Evolutionary conservation across 2,329 filamentous ascomycete genomes (phyloP), one percentile per base, ranked within the genome.

Genomic region (Tolypocladium inflatum): DNA sequence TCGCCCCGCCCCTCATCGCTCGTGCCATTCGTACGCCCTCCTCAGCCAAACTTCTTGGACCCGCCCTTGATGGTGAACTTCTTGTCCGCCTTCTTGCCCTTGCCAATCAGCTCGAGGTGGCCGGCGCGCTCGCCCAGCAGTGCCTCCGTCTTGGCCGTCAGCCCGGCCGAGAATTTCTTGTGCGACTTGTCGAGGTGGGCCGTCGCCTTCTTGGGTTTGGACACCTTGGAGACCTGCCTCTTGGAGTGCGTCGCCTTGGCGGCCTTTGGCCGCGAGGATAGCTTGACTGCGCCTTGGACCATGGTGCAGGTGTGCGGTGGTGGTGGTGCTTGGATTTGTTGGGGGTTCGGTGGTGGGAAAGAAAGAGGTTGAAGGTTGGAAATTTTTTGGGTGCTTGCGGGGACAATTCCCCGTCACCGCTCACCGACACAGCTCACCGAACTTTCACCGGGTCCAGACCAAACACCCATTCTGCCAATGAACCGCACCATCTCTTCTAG

Each of bases 51-150:
- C 72, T 81, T 81, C 70, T 77, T 76, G 19, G 76, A 78, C 6
- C 81, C 81, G 38, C 79, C 80, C 72, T 76, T 76, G 54, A 71
- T 65, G 53, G 72, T 72, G 55, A 68, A 60, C 64, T 70, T 75
- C 68, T 73, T 74, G 51, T 66, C 68, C 7, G 64, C 68, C 69
- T 79, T 82, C 70, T 81, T 80, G 11, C 78, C 78, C 70, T 80
- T 77, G 38, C 80, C 82, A 60, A 85, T 82, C 62, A 85, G 67
- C 73, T 85, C 82, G 30, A 85, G 70, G 59, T 85, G 82, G 0
- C 82, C 81, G 6, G 80, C 82, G 10, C 82, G 73, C 73, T 84
- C 80, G 60, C 81, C 81, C 45, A 85, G 75, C 66, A 85, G 73
- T 61, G 76, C 74, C 74, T 85, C 82, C 38, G 82, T 85, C 72